Evolutionary conservation across 352 stramenopile genomes (phyloP).

Genomic region (Phytophthora uliginosa): DNA sequence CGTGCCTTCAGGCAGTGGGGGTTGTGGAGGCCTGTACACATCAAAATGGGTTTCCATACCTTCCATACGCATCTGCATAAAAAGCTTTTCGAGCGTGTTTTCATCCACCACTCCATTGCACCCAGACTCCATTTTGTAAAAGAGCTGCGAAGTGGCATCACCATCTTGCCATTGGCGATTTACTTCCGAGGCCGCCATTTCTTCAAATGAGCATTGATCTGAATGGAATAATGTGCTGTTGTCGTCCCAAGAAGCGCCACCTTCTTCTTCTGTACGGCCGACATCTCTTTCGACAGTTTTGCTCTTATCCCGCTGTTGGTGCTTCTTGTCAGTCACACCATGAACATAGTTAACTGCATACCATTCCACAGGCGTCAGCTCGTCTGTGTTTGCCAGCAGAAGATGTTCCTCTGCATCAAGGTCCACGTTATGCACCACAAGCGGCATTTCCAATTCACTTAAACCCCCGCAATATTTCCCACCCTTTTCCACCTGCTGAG

Average conservation of each 20-base stretch:
- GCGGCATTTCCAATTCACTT: constrained; percentile 51
- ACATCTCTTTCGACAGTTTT: constrained; percentile 25
- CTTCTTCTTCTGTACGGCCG: constrained; percentile 30
- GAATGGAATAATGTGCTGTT: constrained; percentile 30
- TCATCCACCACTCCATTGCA: constrained; percentile 23
- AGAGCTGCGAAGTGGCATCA: constrained; percentile 49
- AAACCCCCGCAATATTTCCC: constrained; percentile 60
- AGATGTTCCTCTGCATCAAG: constrained; percentile 86
- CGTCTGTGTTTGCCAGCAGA: constrained; percentile 84
- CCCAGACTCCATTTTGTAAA: constrained; percentile 38
- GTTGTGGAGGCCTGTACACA: constrained; percentile 61
- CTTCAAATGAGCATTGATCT: constrained; percentile 57
- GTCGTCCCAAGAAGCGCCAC: constrained; percentile 15
- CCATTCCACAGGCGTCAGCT: constrained; percentile 88
- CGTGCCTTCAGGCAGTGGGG: constrained; percentile 8
- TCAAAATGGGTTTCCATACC: constrained; percentile 69
- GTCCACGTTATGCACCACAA: constrained; percentile 75
- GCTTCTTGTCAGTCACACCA: constrained; percentile 69
- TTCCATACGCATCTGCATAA: constrained; percentile 60
- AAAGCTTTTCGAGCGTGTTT: constrained; percentile 49
- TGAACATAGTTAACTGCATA: constrained; percentile 87
- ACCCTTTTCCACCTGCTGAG: constrained; percentile 47
- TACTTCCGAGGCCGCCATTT: constrained; percentile 40
- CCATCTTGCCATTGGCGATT: constrained; percentile 56
- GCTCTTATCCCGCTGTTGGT: constrained; percentile 19